Evolutionary conservation across 2,329 filamentous ascomycete species (phyloP), one percentile per base, ranked within the genome.

Genomic region (Pyricularia sp.): DNA sequence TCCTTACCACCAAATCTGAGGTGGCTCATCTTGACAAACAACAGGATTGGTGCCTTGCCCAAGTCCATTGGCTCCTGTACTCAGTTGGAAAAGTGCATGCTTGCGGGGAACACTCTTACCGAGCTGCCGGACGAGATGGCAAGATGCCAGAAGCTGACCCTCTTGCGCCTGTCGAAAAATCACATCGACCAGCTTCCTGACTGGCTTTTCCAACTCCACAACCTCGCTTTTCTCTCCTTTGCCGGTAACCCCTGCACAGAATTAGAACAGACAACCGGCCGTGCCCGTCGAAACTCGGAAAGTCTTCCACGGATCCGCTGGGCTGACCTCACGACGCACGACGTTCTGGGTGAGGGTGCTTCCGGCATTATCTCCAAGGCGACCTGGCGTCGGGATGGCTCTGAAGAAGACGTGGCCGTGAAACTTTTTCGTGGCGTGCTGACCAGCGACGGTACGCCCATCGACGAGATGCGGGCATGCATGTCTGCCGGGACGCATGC

Each of bases 1-100:
- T 72, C 70, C 14, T 74, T 84, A 23, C 82, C 82, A 10, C 76
- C 77, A 9, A 77, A 73, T 11, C 75, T 84, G 23, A 76, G 81
- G n/a, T 83, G 81, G 80, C 74, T 84, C 58, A 83, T 84, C 67
- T 74, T 85, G 14, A 84, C 82, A 23, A 78, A 81, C 71, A 84
- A 84, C 73, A 70, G 72, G 58, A 78, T 84, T 59, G 69, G 70
- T 3, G 68, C 70, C 9, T 73, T 85, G 9, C 81, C 82, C 0
- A 71, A 71, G 23, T 81, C 77, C 72, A 81, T 84, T 65, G 81
- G 81, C 11, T 73, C 73, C 25, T 84, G 82, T 69, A 70, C 71
- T 23, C 77, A 77, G 12, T 75, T 84, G 4, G 79, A 84, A 71
- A 83, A 83, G 73, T 83, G 82, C 71, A 81, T 83, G 80, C 73